Percentiles rank a stretch among this genome's conserved stretches.
Conservation (phyloP, 78 protist species). For the Cavenderia fasciculata region DNA sequence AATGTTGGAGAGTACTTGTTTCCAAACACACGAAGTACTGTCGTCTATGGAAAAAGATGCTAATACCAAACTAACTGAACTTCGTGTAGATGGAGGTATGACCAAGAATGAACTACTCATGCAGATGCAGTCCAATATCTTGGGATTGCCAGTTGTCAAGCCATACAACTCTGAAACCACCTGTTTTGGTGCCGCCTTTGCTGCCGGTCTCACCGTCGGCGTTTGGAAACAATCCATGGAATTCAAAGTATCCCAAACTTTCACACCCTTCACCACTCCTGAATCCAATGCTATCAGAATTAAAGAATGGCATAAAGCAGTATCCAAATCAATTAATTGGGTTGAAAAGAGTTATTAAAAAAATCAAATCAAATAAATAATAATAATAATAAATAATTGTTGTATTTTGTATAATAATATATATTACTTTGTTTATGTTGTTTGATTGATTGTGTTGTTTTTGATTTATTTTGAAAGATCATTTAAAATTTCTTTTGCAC, state of each 20-base stretch:
- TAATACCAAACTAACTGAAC: background rate
- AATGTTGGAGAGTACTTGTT: slow-evolving; percentile 84
- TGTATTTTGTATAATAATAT: too few species aligned
- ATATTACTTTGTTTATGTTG: too few species aligned
- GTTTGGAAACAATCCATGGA: slow-evolving; percentile 36
- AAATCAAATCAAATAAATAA: too few species aligned
- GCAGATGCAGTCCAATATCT: slow-evolving; percentile 88
- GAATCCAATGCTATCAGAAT: background rate
- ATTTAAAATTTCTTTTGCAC: slow-evolving; percentile 49
- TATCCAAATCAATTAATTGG: slow-evolving; percentile 82
- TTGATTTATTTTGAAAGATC: too few species aligned
- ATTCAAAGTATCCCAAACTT: slow-evolving; percentile 4
- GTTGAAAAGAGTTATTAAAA: too few species aligned
- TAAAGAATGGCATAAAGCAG: slow-evolving; percentile 77
- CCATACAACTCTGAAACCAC: slow-evolving; percentile 86
- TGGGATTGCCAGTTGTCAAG: slow-evolving; percentile 73
- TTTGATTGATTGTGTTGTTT: too few species aligned
- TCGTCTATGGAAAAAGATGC: slow-evolving; percentile 82
- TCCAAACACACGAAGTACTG: slow-evolving; percentile 86
- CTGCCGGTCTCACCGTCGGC: slow-evolving; percentile 83
- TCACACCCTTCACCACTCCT: slow-evolving; percentile 11
- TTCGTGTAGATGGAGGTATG: slow-evolving; percentile 94
- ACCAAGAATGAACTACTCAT: slow-evolving; percentile 68
- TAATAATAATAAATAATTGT: too few species aligned
- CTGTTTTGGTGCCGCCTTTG: slow-evolving; percentile 91